A percentile compares a stretch with the other conserved stretches of the same genome.
Conservation (phyloP, 2,329 filamentous ascomycete species). For the Sporothrix pallida region DNA sequence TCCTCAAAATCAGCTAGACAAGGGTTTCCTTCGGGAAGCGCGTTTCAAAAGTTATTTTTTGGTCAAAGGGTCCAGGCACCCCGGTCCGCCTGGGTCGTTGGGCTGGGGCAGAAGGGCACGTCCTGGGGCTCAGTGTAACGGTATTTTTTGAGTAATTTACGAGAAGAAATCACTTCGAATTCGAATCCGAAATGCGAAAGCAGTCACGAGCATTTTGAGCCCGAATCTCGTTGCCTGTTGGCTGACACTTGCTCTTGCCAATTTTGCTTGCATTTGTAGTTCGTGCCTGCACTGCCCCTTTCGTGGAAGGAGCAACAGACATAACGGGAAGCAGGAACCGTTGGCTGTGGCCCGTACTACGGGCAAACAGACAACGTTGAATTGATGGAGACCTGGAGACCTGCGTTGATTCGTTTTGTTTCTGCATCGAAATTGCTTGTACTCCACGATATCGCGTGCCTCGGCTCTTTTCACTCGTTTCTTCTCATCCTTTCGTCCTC, state of each 20-base stretch:
- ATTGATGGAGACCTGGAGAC: neutral
- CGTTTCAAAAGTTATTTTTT: slow-evolving; percentile 12
- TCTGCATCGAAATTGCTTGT: neutral
- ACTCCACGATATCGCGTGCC: slow-evolving; percentile 4
- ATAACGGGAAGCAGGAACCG: neutral
- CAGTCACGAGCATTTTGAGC: neutral
- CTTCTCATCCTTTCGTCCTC: no score
- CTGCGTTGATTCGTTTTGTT: neutral
- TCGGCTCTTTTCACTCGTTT: slow-evolving; percentile 2
- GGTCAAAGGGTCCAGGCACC: neutral
- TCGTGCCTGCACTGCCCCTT: no score
- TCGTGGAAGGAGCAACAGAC: neutral
- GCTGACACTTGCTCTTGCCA: neutral
- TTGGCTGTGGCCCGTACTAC: neutral
- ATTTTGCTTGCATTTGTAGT: no score
- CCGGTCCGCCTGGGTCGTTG: slow-evolving; percentile 14
- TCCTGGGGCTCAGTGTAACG: neutral
- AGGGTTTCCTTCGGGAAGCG: neutral
- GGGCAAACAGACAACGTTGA: neutral
- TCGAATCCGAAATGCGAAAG: neutral
- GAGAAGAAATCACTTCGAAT: neutral
- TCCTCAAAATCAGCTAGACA: slow-evolving; percentile 1
- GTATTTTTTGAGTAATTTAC: slow-evolving; percentile 13
- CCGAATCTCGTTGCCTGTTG: neutral
- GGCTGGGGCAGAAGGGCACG: neutral